Conservation (phyloP, 2,329 filamentous ascomycete genomes). For the Colletotrichum paranaense region DNA sequence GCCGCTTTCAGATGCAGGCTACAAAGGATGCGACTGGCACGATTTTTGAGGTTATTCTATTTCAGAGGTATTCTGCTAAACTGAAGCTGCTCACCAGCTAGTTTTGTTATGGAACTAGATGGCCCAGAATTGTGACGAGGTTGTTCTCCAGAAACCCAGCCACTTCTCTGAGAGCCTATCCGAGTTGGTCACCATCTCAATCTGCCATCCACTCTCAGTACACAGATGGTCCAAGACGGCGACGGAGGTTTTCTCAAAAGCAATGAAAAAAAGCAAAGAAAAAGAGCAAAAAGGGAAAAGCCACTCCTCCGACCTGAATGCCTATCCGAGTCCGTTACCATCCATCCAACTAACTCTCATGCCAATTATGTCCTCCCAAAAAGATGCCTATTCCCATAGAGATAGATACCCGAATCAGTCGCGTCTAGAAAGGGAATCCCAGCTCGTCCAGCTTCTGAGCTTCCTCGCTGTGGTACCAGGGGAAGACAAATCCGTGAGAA, state of each 20-base stretch:
- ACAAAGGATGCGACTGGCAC: background rate
- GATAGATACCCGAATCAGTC: background rate
- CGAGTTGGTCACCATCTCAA: background rate
- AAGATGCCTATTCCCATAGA: too few relatives aligned
- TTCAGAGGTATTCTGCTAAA: background rate
- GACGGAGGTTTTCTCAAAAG: too few relatives aligned
- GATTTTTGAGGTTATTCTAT: background rate
- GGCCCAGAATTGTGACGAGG: background rate
- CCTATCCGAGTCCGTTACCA: background rate
- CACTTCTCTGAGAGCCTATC: background rate
- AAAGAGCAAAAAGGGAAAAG: too few relatives aligned
- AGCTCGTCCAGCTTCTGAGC: background rate
- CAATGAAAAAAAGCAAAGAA: too few relatives aligned
- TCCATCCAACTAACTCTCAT: background rate
- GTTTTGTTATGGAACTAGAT: background rate
- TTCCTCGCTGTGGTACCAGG: conserved; percentile 2
- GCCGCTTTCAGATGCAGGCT: background rate
- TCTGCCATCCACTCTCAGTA: too few relatives aligned
- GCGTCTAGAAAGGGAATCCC: background rate
- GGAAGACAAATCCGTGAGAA: conserved; percentile 8
- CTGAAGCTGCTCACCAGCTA: background rate
- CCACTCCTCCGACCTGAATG: background rate
- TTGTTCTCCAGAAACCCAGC: background rate
- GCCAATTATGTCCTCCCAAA: background rate
- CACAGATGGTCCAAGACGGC: too few relatives aligned